A percentile compares a stretch with the other conserved stretches of the same genome.
These are phyloP conservation scores for Paramecium sexaurelia DNA, from an alignment of 73 alveolate genomes.

Conservation along the genomic window DNA sequence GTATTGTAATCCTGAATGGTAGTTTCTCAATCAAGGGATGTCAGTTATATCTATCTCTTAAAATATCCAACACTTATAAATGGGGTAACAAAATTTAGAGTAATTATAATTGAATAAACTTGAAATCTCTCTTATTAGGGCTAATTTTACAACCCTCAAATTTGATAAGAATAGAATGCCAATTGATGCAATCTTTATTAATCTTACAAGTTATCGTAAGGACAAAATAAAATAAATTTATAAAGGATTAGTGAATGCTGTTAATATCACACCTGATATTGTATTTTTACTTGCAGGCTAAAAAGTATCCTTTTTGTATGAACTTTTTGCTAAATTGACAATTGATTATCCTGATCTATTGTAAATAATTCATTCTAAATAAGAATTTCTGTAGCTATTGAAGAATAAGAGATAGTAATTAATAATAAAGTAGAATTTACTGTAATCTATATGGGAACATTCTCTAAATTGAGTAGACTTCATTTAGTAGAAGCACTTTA, in stretches of 20 bases:
- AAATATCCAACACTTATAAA: not conserved
- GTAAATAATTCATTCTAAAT: not conserved
- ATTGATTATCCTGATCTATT: not conserved
- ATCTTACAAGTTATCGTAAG: not conserved
- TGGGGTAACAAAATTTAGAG: not conserved
- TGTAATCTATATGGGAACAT: not conserved
- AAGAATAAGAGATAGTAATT: not conserved
- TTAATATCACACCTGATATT: not conserved
- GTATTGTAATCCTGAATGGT: not conserved
- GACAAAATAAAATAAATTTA: not conserved
- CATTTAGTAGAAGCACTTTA: not conserved
- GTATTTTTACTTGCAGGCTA: not conserved
- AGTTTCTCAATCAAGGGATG: not conserved
- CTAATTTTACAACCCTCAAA: not conserved
- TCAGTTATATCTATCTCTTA: not conserved
- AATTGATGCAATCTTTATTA: not conserved
- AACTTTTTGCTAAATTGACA: not conserved
- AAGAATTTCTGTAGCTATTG: not conserved
- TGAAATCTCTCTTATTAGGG: not conserved
- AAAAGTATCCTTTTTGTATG: not conserved
- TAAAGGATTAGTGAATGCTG: not conserved
- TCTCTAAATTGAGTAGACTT: not conserved
- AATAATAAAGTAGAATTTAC: not conserved
- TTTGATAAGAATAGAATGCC: not conserved
- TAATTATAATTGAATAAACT: not conserved